phyloP scores from a whole-genome alignment of 1,284 basidiomycete species.

The Phellopilus nigrolimitatus region DNA sequence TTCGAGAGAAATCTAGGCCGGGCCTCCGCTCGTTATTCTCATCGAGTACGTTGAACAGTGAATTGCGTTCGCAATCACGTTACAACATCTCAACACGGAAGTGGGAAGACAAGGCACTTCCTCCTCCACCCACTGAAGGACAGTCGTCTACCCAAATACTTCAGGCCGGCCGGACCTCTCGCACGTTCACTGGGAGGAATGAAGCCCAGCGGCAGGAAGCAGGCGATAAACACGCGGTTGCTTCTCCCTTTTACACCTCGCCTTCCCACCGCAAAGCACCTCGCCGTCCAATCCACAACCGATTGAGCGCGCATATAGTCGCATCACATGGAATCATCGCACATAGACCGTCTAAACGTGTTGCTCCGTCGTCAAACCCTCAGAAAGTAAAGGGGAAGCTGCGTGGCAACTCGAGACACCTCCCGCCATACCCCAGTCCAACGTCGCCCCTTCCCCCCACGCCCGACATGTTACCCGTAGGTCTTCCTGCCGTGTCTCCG shows the following conservation, averaged over 20 bases:
- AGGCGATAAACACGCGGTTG: too few species aligned
- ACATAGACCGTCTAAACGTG: too few species aligned
- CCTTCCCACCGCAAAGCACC: background rate
- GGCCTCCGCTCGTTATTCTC: conserved; percentile 15
- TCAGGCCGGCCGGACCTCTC: too few species aligned
- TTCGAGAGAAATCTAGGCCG: conserved; percentile 14
- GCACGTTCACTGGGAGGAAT: too few species aligned
- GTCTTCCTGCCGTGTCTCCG: background rate
- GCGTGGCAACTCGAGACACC: background rate
- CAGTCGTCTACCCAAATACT: background rate
- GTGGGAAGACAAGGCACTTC: conserved; percentile 2
- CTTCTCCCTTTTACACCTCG: conserved; percentile 3
- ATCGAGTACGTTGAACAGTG: background rate
- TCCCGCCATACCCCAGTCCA: conserved; percentile 15
- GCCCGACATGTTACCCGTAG: background rate
- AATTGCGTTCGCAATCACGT: background rate
- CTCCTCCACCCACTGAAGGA: background rate
- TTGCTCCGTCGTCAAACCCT: background rate
- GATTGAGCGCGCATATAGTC: background rate
- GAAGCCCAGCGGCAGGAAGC: too few species aligned
- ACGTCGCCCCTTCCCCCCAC: conserved; percentile 15
- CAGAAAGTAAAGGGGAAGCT: background rate
- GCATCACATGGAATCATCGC: background rate
- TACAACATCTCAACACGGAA: too few species aligned
- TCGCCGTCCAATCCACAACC: too few species aligned